phyloP scores from a whole-genome alignment of 148 eudicot genomes.

The Silene latifolia region DNA sequence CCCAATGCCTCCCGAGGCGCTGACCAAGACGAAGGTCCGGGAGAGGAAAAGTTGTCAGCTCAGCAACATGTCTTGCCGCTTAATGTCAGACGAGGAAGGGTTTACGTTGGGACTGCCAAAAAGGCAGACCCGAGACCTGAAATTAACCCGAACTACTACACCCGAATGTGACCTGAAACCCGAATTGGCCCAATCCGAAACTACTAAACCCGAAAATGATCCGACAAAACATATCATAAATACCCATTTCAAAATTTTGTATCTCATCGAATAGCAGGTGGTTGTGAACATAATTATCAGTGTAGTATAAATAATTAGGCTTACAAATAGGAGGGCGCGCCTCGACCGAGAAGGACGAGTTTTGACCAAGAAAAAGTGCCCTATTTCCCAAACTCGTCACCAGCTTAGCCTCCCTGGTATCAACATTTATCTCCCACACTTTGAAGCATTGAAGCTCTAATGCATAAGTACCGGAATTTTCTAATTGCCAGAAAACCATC shows the following conservation, averaged over 20 bases:
- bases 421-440: conserved; percentile 13
- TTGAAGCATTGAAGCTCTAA: not conserved
- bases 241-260: not conserved
- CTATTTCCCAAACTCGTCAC: conserved; percentile 6
- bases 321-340: not conserved
- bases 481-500: not conserved
- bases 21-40: too few relatives aligned
- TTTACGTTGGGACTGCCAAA: too few relatives aligned
- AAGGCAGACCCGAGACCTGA: too few relatives aligned
- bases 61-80: too few relatives aligned
- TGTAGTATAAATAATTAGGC: conserved; percentile 13
- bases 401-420: not conserved
- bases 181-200: too few relatives aligned
- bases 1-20: too few relatives aligned
- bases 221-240: too few relatives aligned
- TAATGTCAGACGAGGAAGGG: too few relatives aligned
- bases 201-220: too few relatives aligned
- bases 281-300: not conserved
- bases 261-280: not conserved
- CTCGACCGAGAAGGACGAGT: conserved; percentile 1
- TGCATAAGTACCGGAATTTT: not conserved
- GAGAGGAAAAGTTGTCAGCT: too few relatives aligned
- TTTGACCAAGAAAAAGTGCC: not conserved
- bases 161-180: too few relatives aligned
- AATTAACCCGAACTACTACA: too few relatives aligned